These are phyloP conservation scores for Lyophyllum decastes DNA, from an alignment of 768 basidiomycete species.

Conservation along the genomic window DNA sequence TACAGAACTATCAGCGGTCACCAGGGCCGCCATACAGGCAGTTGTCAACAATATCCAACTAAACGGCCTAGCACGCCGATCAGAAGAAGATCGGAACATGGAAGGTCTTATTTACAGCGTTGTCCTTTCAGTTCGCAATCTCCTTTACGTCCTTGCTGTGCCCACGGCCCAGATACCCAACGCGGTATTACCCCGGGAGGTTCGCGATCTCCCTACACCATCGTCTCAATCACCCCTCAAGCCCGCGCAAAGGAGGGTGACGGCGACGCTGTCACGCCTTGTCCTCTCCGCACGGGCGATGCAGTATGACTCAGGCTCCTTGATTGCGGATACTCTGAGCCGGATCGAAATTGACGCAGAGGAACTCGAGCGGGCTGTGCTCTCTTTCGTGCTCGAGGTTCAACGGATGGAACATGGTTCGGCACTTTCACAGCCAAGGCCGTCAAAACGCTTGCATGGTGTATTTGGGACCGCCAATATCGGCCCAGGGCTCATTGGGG, in stretches of 20 bases:
- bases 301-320: conserved; percentile 73
- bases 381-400: conserved; percentile 70
- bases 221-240: conserved; percentile 65
- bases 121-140: conserved; percentile 74
- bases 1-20: conserved; percentile 59
- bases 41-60: conserved; percentile 63
- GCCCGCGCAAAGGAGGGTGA: conserved; percentile 82
- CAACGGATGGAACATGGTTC: conserved; percentile 51
- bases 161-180: conserved; percentile 62
- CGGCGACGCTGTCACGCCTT: conserved; percentile 85
- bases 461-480: conserved; percentile 62
- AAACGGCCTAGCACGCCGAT: conserved; percentile 41
- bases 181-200: conserved; percentile 51
- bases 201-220: conserved; percentile 44
- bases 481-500: conserved; percentile 80
- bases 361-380: conserved; percentile 72
- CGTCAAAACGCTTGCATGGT: conserved; percentile 60
- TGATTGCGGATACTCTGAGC: conserved; percentile 60
- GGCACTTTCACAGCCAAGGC: conserved; percentile 26
- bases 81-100: conserved; percentile 59
- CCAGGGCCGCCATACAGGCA: conserved; percentile 60
- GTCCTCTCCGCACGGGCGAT: conserved; percentile 91
- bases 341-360: conserved; percentile 77
- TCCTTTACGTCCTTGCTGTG: conserved; percentile 68
- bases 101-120: conserved; percentile 63